These are phyloP conservation scores for Annulohypoxylon truncatum DNA, from an alignment of 2,329 filamentous ascomycete species.

Conservation along the genomic window DNA sequence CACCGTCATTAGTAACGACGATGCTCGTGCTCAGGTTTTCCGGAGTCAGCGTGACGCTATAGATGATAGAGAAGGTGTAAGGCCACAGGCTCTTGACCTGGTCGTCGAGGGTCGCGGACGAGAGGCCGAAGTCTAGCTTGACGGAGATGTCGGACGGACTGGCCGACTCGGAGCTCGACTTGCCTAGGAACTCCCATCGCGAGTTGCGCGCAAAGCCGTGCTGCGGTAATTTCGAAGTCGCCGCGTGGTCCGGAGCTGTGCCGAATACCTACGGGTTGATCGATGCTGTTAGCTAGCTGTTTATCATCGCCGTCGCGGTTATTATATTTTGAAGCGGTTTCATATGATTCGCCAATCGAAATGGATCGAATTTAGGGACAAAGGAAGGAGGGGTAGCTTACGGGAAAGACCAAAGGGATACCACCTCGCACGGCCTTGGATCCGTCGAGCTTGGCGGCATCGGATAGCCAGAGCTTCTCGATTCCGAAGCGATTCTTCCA, in stretches of 20 bases:
- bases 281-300: conserved; percentile 14
- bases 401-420: conserved; percentile 92
- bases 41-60: conserved; percentile 86
- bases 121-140: conserved; percentile 96
- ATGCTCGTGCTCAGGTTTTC: conserved; percentile 82
- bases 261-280: conserved; percentile 77
- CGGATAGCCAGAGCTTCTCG: conserved; percentile 89
- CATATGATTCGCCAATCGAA: background rate
- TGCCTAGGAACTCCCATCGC: conserved; percentile 93
- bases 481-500: conserved; percentile 86
- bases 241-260: conserved; percentile 77
- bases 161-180: conserved; percentile 76
- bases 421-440: conserved; percentile 91
- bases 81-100: conserved; percentile 81
- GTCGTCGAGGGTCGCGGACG: conserved; percentile 75
- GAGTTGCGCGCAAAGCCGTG: conserved; percentile 94
- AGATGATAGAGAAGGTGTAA: conserved; percentile 88
- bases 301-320: background rate
- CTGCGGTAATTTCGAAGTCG: conserved; percentile 85
- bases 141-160: conserved; percentile 72
- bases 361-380: background rate
- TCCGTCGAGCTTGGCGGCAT: conserved; percentile 83
- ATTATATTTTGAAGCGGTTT: background rate
- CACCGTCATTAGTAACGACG: conserved; percentile 89
- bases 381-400: conserved; percentile 57